phyloP scores from a whole-genome alignment of 768 basidiomycete genomes.

The Podaxis rugospora region DNA sequence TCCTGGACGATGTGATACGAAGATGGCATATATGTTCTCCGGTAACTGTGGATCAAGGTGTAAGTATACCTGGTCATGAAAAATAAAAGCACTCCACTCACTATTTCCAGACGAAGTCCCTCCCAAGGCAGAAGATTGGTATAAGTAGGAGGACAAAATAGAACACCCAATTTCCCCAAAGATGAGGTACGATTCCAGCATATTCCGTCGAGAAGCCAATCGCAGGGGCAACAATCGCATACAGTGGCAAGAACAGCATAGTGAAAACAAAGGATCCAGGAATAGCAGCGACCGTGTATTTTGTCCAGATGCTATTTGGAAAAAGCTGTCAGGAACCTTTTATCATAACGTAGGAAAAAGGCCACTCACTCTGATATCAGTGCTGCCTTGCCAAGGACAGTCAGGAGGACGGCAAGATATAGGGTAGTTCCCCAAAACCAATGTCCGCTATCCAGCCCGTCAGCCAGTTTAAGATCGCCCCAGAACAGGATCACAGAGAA shows the following conservation, averaged over 20 bases:
- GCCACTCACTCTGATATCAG: conserved; percentile 91
- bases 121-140: conserved; percentile 76
- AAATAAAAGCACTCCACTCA: conserved; percentile 34
- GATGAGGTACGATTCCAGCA: conserved; percentile 77
- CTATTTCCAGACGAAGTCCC: conserved; percentile 99
- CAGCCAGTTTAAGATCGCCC: conserved; percentile 80
- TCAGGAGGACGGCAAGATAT: conserved; percentile 91
- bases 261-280: conserved; percentile 96
- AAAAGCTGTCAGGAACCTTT: neutral
- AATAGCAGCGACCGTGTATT: conserved; percentile 97
- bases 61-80: conserved; percentile 12
- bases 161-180: conserved; percentile 88
- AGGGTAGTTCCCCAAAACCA: conserved; percentile 99
- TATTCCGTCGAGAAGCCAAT: conserved; percentile 92
- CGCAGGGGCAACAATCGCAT: conserved; percentile 80
- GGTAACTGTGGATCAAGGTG: conserved; percentile 53
- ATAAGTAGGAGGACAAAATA: conserved; percentile 85
- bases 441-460: conserved; percentile 85
- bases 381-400: conserved; percentile 96
- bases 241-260: conserved; percentile 92
- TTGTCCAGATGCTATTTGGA: conserved; percentile 87
- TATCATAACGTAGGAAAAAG: neutral
- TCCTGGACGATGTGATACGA: conserved; percentile 99
- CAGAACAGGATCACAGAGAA: conserved; percentile 91
- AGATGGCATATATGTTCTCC: conserved; percentile 81